These are phyloP conservation scores for Misopates orontium DNA, from an alignment of 257 asterid species.

Conservation along the genomic window DNA sequence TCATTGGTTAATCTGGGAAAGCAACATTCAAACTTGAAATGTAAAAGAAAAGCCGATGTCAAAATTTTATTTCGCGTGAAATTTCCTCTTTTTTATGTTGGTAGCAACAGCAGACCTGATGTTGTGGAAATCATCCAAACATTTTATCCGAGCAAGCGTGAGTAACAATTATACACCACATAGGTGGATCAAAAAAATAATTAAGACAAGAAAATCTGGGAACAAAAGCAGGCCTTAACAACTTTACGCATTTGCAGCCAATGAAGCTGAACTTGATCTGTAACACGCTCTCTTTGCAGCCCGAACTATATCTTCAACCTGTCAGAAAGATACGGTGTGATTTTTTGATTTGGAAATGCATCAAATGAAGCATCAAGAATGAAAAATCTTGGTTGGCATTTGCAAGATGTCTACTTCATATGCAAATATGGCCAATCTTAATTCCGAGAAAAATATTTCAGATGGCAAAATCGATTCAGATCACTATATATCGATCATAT, in stretches of 20 bases:
- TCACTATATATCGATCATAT: no score
- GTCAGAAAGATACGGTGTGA: constrained; percentile 8
- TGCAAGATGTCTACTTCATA: neutral
- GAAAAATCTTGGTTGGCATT: neutral
- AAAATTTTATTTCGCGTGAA: constrained; percentile 32
- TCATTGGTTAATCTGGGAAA: no score
- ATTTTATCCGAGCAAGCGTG: neutral
- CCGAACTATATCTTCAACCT: constrained; percentile 57
- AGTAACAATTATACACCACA: constrained; percentile 14
- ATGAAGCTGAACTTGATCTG: constrained; percentile 33
- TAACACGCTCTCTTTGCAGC: constrained; percentile 57
- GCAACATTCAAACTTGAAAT: no score
- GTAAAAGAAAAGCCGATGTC: neutral
- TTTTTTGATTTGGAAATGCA: neutral
- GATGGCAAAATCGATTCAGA: neutral
- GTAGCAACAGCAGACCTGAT: constrained; percentile 19
- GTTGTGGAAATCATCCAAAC: constrained; percentile 19
- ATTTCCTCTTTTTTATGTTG: neutral
- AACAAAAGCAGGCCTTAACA: constrained; percentile 18
- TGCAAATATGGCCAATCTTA: neutral
- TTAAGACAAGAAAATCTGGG: constrained; percentile 23
- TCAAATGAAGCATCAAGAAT: neutral
- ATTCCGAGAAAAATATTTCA: neutral
- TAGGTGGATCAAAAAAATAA: constrained; percentile 19
- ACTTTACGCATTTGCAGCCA: constrained; percentile 30